Evolutionary conservation across 2,329 filamentous ascomycete species (phyloP).

Genomic region (Juglanconis juglandina): DNA sequence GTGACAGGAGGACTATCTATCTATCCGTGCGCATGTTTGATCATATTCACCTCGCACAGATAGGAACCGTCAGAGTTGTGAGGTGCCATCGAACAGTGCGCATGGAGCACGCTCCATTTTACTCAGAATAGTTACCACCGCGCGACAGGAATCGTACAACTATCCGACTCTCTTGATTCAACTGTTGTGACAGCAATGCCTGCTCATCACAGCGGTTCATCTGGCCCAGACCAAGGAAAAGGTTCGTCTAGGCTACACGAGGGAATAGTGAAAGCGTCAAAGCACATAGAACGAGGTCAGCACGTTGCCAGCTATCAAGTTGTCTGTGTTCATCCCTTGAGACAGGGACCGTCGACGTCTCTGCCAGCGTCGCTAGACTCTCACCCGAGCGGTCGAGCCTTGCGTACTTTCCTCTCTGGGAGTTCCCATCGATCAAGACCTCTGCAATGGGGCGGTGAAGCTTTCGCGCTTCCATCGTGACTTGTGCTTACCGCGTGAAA

Average conservation of each 20-base stretch:
- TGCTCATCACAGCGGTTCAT: neutral
- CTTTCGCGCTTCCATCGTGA: neutral
- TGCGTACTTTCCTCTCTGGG: neutral
- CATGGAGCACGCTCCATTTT: neutral
- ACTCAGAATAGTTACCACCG: neutral
- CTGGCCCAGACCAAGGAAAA: neutral
- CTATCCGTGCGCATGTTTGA: neutral
- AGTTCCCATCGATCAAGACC: neutral
- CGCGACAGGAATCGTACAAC: neutral
- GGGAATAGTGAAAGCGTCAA: neutral
- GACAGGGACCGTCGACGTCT: no score
- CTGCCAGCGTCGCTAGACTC: neutral
- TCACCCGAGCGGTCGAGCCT: neutral
- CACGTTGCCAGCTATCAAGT: neutral
- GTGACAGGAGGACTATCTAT: neutral
- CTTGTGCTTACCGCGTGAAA: neutral
- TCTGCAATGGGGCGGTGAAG: neutral
- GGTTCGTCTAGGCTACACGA: neutral
- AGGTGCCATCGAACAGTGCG: neutral
- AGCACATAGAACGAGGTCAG: neutral
- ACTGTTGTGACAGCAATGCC: neutral
- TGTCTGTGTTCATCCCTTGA: neutral
- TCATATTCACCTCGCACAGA: neutral
- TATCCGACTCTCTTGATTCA: no score
- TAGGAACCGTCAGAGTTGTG: neutral